These are phyloP conservation scores for Acer saccharum DNA, from an alignment of 345 rosid genomes.

Conservation along the genomic window DNA sequence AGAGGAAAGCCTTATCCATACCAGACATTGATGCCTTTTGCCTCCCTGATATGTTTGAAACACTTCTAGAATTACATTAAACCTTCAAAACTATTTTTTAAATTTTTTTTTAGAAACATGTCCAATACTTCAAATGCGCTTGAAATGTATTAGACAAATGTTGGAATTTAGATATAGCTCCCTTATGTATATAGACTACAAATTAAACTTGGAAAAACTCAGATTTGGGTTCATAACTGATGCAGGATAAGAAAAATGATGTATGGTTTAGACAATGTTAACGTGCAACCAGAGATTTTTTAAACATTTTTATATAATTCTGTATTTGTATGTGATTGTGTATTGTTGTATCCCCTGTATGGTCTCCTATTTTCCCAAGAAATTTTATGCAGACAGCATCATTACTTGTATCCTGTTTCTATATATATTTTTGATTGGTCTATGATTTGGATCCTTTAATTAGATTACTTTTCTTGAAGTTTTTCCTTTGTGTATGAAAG, in stretches of 20 bases:
- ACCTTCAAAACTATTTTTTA: background rate
- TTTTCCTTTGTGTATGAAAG: background rate
- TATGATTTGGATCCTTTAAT: background rate
- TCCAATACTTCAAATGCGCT: background rate
- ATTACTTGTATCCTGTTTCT: background rate
- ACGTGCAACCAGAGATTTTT: background rate
- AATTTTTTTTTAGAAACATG: background rate
- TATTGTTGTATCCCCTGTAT: background rate
- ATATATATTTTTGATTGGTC: background rate
- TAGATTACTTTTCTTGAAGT: constrained; percentile 6
- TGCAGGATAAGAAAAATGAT: background rate
- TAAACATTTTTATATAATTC: background rate
- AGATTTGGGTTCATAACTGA: background rate
- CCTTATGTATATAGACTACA: background rate
- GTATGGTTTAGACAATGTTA: background rate
- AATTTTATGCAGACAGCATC: background rate
- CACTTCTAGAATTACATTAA: background rate
- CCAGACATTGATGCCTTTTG: background rate
- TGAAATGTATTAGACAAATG: background rate
- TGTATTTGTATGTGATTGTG: background rate
- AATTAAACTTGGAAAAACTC: background rate
- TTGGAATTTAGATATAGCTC: background rate
- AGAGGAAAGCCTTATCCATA: background rate
- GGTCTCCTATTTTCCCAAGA: background rate
- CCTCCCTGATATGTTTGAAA: background rate